Evolutionary conservation across 805 yeast species (phyloP).

Genomic region (Cyberlindnera japonica): DNA sequence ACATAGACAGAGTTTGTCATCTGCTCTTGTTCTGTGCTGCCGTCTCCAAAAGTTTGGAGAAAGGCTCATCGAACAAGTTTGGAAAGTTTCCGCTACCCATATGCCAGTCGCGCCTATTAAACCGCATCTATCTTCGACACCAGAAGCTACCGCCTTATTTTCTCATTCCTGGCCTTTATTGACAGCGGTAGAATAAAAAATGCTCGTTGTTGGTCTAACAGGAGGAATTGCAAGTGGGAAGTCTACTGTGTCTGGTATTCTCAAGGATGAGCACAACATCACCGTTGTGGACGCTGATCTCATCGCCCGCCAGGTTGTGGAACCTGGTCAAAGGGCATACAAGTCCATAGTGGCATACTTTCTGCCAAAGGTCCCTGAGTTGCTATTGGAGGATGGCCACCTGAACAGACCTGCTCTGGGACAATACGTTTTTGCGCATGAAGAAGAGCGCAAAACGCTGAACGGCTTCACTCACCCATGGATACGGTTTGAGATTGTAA

Average conservation of each 20-base stretch:
- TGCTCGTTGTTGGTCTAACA: conserved; percentile 92
- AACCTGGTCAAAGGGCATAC: conserved; percentile 75
- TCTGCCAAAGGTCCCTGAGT: conserved; percentile 46
- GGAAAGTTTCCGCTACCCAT: too few relatives aligned
- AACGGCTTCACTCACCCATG: conserved; percentile 88
- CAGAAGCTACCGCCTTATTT: too few relatives aligned
- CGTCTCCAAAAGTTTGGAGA: background rate
- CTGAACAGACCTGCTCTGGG: conserved; percentile 79
- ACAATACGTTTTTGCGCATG: conserved; percentile 67
- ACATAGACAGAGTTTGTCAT: conserved; percentile 30
- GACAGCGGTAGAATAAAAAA: conserved; percentile 31
- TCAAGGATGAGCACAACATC: conserved; percentile 48
- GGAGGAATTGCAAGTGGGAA: conserved; percentile 99
- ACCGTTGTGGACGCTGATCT: conserved; percentile 85
- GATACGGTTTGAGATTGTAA: conserved; percentile 58
- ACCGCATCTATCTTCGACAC: too few relatives aligned
- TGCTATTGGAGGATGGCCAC: conserved; percentile 33
- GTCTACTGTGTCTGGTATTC: conserved; percentile 72
- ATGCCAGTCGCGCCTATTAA: too few relatives aligned
- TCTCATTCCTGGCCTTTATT: too few relatives aligned
- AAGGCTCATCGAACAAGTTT: too few relatives aligned
- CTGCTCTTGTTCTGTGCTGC: background rate
- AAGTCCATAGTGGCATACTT: conserved; percentile 61
- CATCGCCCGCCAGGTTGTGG: conserved; percentile 82
- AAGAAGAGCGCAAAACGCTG: conserved; percentile 50